Evolutionary conservation across 108 stramenopile genomes (phyloP).

Genomic region (Pseudonitzschia pungens): DNA sequence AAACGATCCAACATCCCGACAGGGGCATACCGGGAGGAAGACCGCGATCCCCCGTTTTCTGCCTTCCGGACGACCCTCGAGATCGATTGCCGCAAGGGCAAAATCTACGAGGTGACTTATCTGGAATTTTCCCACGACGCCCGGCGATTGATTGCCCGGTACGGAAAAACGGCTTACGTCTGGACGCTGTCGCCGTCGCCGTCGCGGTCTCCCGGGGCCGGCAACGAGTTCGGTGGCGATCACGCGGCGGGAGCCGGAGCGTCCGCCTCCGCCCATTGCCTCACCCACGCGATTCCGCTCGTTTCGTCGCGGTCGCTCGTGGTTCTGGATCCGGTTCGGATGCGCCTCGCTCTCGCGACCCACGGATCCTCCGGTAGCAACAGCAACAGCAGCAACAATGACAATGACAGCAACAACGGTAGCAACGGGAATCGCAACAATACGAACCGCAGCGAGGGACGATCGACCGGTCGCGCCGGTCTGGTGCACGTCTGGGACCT

Average conservation of each 20-base stretch:
- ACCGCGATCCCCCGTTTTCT: not conserved
- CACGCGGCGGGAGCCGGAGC: too few relatives aligned
- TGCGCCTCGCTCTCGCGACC: not conserved
- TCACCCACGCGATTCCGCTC: not conserved
- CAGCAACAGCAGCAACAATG: not conserved
- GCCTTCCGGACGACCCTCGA: not conserved
- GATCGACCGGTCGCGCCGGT: not conserved
- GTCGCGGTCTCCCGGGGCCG: not conserved
- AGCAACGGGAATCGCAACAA: too few relatives aligned
- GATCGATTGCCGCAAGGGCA: conserved; percentile 1
- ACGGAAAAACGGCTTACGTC: conserved; percentile 14
- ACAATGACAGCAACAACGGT: too few relatives aligned
- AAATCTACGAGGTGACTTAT: conserved; percentile 11
- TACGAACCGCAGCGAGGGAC: too few relatives aligned
- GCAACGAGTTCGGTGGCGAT: too few relatives aligned
- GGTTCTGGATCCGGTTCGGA: not conserved
- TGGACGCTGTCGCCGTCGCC: not conserved
- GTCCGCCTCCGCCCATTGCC: not conserved
- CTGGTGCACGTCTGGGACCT: conserved; percentile 8
- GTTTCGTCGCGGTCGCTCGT: conserved; percentile 1
- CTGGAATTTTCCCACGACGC: not conserved
- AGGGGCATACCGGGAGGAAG: not conserved
- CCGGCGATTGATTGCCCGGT: not conserved
- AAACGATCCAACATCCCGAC: not conserved
- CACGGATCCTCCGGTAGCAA: not conserved